These are phyloP conservation scores for Yamadazyma diddensiae DNA, from an alignment of 1,139 yeast genomes.

Conservation along the genomic window DNA sequence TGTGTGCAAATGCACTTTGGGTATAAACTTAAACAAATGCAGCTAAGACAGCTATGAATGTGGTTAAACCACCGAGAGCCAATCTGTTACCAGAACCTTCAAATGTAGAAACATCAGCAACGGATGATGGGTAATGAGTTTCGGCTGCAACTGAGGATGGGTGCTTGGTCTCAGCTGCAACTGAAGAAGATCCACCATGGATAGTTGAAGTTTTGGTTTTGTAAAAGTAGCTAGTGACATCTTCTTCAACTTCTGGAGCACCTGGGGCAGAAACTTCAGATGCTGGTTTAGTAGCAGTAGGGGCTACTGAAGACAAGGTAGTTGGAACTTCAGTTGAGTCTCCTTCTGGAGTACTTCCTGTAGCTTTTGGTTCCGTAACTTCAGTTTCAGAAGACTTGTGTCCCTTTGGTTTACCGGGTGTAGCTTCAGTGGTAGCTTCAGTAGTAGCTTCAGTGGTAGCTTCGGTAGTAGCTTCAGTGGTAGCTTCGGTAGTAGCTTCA, in stretches of 20 bases:
- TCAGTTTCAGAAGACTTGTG: not conserved
- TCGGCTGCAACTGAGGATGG: not conserved
- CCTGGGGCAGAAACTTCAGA: slow-evolving; percentile 4
- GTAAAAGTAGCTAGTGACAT: not conserved
- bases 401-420: not conserved
- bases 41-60: slow-evolving; percentile 8
- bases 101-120: slow-evolving; percentile 6
- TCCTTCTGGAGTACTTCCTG: slow-evolving; percentile 2
- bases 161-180: slow-evolving; percentile 1
- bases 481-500: slow-evolving; percentile 5
- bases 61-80: slow-evolving; percentile 5
- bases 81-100: slow-evolving; percentile 12
- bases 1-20: too few relatives aligned
- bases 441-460: slow-evolving; percentile 6
- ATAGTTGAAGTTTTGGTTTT: slow-evolving; percentile 1
- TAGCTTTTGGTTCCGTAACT: slow-evolving; percentile 3
- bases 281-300: too few relatives aligned
- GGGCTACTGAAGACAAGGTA: not conserved
- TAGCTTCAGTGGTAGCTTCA: slow-evolving; percentile 1
- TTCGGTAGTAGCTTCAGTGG: slow-evolving; percentile 6
- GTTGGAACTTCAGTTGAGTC: slow-evolving; percentile 1
- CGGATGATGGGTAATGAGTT: slow-evolving; percentile 5
- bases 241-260: not conserved
- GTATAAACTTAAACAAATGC: slow-evolving; percentile 8
- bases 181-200: not conserved